Evolutionary conservation across 768 basidiomycete genomes (phyloP).

Genomic region (Mycena vulgaris): DNA sequence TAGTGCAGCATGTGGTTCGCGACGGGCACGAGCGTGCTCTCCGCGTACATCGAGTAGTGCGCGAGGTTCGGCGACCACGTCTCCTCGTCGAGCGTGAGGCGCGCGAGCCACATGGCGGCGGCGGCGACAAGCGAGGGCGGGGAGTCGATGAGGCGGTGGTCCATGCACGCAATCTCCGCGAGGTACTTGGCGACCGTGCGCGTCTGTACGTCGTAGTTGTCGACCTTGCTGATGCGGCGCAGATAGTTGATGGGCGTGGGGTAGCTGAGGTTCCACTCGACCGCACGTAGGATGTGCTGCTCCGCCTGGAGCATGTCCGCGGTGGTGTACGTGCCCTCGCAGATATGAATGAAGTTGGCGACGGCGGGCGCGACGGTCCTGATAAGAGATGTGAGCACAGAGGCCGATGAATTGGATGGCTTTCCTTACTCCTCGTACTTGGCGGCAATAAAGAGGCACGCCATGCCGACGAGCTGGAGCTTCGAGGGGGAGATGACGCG

Average conservation of each 20-base stretch:
- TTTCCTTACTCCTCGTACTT: conserved; percentile 99
- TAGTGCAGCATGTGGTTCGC: conserved; percentile 94
- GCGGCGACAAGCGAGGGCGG: conserved; percentile 88
- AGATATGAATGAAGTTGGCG: conserved; percentile 82
- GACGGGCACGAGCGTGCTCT: conserved; percentile 82
- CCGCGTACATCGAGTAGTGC: conserved; percentile 90
- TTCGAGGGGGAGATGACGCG: conserved; percentile 87
- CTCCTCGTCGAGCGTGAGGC: conserved; percentile 82
- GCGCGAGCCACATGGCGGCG: conserved; percentile 88
- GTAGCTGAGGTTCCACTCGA: conserved; percentile 89
- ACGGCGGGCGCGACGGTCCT: conserved; percentile 90
- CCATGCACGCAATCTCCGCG: conserved; percentile 87
- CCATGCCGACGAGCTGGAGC: conserved; percentile 92
- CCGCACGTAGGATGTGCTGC: conserved; percentile 86
- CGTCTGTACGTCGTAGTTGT: conserved; percentile 89
- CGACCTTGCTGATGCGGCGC: conserved; percentile 92
- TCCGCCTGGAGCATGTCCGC: conserved; percentile 92
- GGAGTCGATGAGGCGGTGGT: conserved; percentile 81
- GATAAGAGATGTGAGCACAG: no score
- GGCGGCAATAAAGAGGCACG: conserved; percentile 88
- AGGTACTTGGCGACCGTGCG: conserved; percentile 94
- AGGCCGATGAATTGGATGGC: no score
- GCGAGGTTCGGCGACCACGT: conserved; percentile 88
- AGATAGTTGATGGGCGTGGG: conserved; percentile 94
- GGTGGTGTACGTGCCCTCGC: conserved; percentile 82